Conservation (phyloP, 2,329 filamentous ascomycete species). For the Pestalotiopsis sp. region DNA sequence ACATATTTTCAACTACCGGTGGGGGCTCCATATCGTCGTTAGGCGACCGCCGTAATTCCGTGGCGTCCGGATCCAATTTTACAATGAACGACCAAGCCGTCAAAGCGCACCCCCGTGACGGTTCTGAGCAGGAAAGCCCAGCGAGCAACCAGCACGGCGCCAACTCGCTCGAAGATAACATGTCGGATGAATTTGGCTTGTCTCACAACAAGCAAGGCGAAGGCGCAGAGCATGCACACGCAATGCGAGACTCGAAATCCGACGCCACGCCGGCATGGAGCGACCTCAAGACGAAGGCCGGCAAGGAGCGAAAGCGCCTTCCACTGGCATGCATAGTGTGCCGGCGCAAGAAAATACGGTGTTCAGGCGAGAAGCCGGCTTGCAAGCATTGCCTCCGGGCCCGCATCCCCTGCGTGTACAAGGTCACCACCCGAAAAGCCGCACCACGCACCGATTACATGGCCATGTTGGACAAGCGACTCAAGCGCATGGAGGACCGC, state of each 20-base stretch:
- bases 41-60: slow-evolving; percentile 38
- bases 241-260: slow-evolving; percentile 59
- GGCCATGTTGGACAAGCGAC: slow-evolving; percentile 95
- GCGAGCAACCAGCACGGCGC: slow-evolving; percentile 45
- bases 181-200: slow-evolving; percentile 62
- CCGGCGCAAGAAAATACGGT: slow-evolving; percentile 95
- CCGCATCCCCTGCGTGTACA: slow-evolving; percentile 95
- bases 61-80: slow-evolving; percentile 37
- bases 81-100: slow-evolving; percentile 23
- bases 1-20: slow-evolving; percentile 29
- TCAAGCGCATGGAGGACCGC: slow-evolving; percentile 97
- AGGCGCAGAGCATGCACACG: slow-evolving; percentile 55
- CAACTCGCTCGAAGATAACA: slow-evolving; percentile 54
- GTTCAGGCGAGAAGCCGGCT: slow-evolving; percentile 94
- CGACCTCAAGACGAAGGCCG: slow-evolving; percentile 86
- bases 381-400: slow-evolving; percentile 96
- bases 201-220: slow-evolving; percentile 48
- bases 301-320: slow-evolving; percentile 91
- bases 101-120: slow-evolving; percentile 34
- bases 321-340: slow-evolving; percentile 96
- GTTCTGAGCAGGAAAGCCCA: slow-evolving; percentile 48
- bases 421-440: slow-evolving; percentile 91
- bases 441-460: slow-evolving; percentile 97
- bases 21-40: slow-evolving; percentile 37
- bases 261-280: slow-evolving; percentile 72